These are phyloP conservation scores for Holtermanniella nyarrowii DNA, from an alignment of 768 basidiomycete genomes.

Conservation along the genomic window DNA sequence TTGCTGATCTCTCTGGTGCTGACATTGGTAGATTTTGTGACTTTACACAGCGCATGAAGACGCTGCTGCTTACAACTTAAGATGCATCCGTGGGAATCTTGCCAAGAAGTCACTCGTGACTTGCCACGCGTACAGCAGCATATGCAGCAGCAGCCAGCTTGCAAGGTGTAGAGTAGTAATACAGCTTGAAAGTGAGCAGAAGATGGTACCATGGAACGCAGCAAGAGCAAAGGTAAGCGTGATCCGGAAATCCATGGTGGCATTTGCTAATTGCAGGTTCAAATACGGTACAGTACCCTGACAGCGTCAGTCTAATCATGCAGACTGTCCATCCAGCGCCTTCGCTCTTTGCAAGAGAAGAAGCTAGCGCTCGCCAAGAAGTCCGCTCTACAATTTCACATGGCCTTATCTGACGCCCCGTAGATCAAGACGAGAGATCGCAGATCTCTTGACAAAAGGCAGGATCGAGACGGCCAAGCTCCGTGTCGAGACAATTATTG, in stretches of 20 bases:
- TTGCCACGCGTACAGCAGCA: no score
- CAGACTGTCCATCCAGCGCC: slow-evolving; percentile 73
- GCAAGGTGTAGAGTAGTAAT: no score
- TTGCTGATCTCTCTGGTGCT: not conserved
- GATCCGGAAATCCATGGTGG: not conserved
- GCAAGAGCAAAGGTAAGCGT: slow-evolving; percentile 30
- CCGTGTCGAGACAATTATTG: slow-evolving; percentile 34
- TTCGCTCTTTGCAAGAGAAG: slow-evolving; percentile 69
- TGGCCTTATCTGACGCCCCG: not conserved
- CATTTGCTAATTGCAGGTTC: slow-evolving; percentile 2
- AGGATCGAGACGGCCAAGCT: slow-evolving; percentile 48
- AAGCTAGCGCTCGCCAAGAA: slow-evolving; percentile 72
- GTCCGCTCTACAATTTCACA: slow-evolving; percentile 57
- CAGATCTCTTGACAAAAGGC: slow-evolving; percentile 37
- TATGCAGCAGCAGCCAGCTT: no score
- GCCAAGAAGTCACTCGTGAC: no score
- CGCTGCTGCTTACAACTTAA: no score
- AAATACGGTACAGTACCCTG: slow-evolving; percentile 2
- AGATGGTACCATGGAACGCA: slow-evolving; percentile 31
- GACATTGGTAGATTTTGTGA: not conserved
- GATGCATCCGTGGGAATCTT: no score
- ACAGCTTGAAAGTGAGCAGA: no score
- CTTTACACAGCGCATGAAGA: no score
- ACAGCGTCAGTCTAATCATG: slow-evolving; percentile 6
- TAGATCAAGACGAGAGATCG: slow-evolving; percentile 36